Base-by-base conservation (phyloP, 495 filamentous ascomycete genomes). In the Aspergillus sparsus region DNA sequence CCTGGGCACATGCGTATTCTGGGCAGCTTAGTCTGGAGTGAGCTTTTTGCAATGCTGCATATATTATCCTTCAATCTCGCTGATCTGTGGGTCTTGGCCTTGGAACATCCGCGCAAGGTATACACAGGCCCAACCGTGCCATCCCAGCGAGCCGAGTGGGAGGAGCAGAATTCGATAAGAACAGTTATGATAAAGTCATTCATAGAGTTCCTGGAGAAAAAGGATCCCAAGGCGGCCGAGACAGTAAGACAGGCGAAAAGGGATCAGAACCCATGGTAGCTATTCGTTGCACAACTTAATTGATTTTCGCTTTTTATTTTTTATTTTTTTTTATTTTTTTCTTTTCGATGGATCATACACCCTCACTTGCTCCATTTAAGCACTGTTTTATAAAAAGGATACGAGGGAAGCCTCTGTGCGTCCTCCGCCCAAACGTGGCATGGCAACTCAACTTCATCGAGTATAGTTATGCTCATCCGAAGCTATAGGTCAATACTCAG, bases 21-120 rank as follows among this genome's bases (percentile, higher is more conserved):
- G 3, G 70, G 65, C 37, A 68, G 63, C n/a, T 61, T 75, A 1
- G 49, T 77, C 16, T 77, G 69, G 71, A 59, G 68, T 7, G 74
- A 77, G 32, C 51, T 77, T 6, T 74, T 57, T 53, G 66, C 69
- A 0, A 34, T 68, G 10, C 39, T 68, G 8, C 12, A 9, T 11
- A 46, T 62, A 7, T 57, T 64, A 32, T 53, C 55, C 0, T 51
- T 33, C 9, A n/a, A 9, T 1, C 37, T 72, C 8, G 50, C 66
- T 15, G 64, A 71, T 9, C 21, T 70, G 10, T 77, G 72, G 74
- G 63, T 65, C 6, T 47, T 74, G 13, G 69, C 68, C 13, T 56
- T 55, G 11, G 41, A 71, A 5, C 74, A 77, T 53, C 71, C 71
- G 0, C 62, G 66, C 18, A 59, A 67, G 46, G 66, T 75, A 6